Evolutionary conservation across 1,139 yeast genomes (phyloP).

Genomic region (Kodamaea alishanica): DNA sequence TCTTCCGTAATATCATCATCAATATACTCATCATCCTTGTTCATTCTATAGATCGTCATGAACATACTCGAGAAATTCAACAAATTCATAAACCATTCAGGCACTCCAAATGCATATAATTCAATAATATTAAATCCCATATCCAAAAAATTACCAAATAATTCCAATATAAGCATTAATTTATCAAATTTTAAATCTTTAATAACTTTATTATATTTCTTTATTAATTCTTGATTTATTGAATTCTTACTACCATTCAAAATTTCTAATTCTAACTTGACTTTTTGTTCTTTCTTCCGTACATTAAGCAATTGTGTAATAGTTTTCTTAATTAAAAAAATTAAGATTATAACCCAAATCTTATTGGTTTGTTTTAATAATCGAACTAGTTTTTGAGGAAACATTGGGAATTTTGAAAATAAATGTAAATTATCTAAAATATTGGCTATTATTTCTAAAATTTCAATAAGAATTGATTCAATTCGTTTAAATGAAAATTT

Average conservation of each 20-base stretch:
- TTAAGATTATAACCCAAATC: constrained; percentile 42
- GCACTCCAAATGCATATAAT: constrained; percentile 34
- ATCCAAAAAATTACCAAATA: constrained; percentile 44
- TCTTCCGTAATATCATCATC: constrained; percentile 49
- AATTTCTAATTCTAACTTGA: constrained; percentile 35
- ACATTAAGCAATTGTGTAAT: constrained; percentile 43
- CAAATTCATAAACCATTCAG: constrained; percentile 43
- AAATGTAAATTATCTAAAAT: constrained; percentile 44
- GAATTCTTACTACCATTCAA: constrained; percentile 23
- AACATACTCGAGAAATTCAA: constrained; percentile 46
- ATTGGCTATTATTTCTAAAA: constrained; percentile 39
- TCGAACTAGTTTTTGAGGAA: constrained; percentile 31
- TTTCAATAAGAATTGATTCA: constrained; percentile 29
- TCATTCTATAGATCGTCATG: constrained; percentile 51
- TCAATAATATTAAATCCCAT: constrained; percentile 42
- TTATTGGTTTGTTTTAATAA: constrained; percentile 44
- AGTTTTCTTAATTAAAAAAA: constrained; percentile 43
- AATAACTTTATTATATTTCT: constrained; percentile 39
- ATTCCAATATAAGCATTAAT: constrained; percentile 41
- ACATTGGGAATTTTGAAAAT: constrained; percentile 41
- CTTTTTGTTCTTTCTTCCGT: constrained; percentile 37
- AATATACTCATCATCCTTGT: constrained; percentile 47
- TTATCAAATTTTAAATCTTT: constrained; percentile 45
- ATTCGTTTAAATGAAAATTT: constrained; percentile 25
- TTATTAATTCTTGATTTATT: constrained; percentile 27